A percentile compares a stretch with the other conserved stretches of the same genome.
These are phyloP conservation scores for Fomitiporia mediterranea DNA, from an alignment of 1,284 basidiomycete species.

Conservation along the genomic window DNA sequence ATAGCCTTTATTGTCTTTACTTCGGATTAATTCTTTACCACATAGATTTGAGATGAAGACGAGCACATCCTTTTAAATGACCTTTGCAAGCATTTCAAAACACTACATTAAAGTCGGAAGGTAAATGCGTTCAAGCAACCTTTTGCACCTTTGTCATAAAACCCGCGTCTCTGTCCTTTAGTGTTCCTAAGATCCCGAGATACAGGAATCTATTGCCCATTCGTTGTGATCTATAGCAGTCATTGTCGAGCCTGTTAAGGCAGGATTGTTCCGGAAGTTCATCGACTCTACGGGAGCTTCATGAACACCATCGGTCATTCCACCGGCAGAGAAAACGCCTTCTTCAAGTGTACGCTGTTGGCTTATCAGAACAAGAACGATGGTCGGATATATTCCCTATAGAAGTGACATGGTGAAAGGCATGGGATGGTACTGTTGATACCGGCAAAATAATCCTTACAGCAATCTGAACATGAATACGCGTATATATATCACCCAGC, in stretches of 20 bases:
- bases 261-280: not conserved
- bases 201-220: too few relatives aligned
- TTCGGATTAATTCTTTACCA: too few relatives aligned
- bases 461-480: slow-evolving; percentile 1
- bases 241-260: not conserved
- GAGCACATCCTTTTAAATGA: too few relatives aligned
- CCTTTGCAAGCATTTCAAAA: too few relatives aligned
- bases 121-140: too few relatives aligned
- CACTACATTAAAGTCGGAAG: too few relatives aligned
- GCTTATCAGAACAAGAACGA: slow-evolving; percentile 3
- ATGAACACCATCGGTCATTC: not conserved
- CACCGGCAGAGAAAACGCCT: not conserved
- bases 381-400: slow-evolving; percentile 1
- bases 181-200: too few relatives aligned
- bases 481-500: slow-evolving; percentile 2
- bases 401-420: not conserved
- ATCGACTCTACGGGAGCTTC: not conserved
- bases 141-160: too few relatives aligned
- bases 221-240: too few relatives aligned
- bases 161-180: too few relatives aligned
- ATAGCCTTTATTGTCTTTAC: too few relatives aligned
- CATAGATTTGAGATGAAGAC: too few relatives aligned
- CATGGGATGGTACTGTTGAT: not conserved
- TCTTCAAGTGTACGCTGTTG: not conserved
- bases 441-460: not conserved